Conservation (phyloP, 2,329 filamentous ascomycete species). For the Ampelomyces quisqualis region DNA sequence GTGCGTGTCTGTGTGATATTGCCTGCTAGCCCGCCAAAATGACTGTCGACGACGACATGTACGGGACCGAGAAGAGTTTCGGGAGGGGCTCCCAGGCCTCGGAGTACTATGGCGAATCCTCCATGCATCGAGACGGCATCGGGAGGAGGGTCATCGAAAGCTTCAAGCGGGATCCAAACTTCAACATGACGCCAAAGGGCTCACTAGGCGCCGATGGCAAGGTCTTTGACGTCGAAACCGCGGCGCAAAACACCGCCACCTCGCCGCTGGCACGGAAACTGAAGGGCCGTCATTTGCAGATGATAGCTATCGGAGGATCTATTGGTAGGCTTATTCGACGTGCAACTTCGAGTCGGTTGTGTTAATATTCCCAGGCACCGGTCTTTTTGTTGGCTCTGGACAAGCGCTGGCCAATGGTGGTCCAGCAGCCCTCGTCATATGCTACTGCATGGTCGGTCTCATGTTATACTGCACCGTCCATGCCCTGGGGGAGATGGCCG, state of each 20-base stretch:
- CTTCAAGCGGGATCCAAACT: conserved; percentile 43
- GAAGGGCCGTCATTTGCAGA: conserved; percentile 70
- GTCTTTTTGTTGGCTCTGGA: conserved; percentile 79
- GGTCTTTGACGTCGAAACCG: conserved; percentile 64
- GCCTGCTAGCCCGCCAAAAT: conserved; percentile 17
- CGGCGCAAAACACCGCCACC: conserved; percentile 64
- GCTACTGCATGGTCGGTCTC: conserved; percentile 65
- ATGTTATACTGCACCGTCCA: conserved; percentile 95
- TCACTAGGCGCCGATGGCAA: conserved; percentile 55
- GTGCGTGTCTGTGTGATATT: too few species aligned
- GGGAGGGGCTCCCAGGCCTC: conserved; percentile 38
- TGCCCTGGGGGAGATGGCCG: conserved; percentile 86
- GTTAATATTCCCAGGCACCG: conserved; percentile 46
- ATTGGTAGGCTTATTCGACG: conserved; percentile 53
- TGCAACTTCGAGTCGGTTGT: conserved; percentile 5
- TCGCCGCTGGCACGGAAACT: conserved; percentile 68
- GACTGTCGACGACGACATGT: conserved; percentile 35
- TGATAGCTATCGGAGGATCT: conserved; percentile 95
- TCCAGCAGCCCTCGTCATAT: conserved; percentile 41
- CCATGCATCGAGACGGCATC: conserved; percentile 34
- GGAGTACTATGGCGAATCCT: conserved; percentile 44
- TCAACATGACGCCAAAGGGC: conserved; percentile 51
- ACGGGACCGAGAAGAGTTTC: conserved; percentile 44
- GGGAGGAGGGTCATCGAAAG: conserved; percentile 48
- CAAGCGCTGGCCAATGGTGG: conserved; percentile 43